Conservation (phyloP, 176 grass and related monocot species). For the Microstegium vimineum region DNA sequence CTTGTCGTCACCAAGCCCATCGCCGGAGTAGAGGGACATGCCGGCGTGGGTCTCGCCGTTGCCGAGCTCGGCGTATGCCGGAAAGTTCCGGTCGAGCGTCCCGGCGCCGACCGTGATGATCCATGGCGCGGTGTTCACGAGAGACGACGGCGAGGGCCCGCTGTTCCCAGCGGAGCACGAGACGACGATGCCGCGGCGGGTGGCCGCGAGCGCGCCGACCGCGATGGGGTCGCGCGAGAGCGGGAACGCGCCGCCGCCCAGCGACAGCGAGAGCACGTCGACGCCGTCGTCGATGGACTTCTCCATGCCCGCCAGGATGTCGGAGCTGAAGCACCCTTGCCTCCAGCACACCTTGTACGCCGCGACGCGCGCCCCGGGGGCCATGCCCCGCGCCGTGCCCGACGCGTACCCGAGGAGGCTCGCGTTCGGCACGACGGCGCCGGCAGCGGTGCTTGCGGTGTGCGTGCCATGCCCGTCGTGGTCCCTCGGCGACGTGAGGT, state of each 20-base stretch:
- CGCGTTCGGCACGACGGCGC: slow-evolving; percentile 38
- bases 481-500: slow-evolving; percentile 52
- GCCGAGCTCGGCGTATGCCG: slow-evolving; percentile 47
- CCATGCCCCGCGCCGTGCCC: slow-evolving; percentile 74
- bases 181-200: slow-evolving; percentile 62
- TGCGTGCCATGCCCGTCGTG: slow-evolving; percentile 77
- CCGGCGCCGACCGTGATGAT: slow-evolving; percentile 75
- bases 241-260: slow-evolving; percentile 53
- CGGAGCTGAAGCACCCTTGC: slow-evolving; percentile 62
- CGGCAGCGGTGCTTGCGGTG: slow-evolving; percentile 66
- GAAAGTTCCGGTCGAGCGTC: slow-evolving; percentile 68
- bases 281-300: slow-evolving; percentile 81
- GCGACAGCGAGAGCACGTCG: slow-evolving; percentile 72
- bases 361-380: slow-evolving; percentile 63
- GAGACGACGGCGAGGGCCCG: slow-evolving; percentile 47
- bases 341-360: slow-evolving; percentile 91
- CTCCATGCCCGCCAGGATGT: slow-evolving; percentile 69
- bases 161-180: slow-evolving; percentile 87
- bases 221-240: slow-evolving; percentile 72
- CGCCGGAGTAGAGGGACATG: slow-evolving; percentile 63
- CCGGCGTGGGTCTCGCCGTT: slow-evolving; percentile 57
- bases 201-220: slow-evolving; percentile 61
- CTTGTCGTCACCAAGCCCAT: slow-evolving; percentile 38
- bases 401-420: slow-evolving; percentile 63
- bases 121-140: slow-evolving; percentile 81